Conservation (phyloP, 139 green algal genomes). For the Auxenochlorella pyrenoidosa region DNA sequence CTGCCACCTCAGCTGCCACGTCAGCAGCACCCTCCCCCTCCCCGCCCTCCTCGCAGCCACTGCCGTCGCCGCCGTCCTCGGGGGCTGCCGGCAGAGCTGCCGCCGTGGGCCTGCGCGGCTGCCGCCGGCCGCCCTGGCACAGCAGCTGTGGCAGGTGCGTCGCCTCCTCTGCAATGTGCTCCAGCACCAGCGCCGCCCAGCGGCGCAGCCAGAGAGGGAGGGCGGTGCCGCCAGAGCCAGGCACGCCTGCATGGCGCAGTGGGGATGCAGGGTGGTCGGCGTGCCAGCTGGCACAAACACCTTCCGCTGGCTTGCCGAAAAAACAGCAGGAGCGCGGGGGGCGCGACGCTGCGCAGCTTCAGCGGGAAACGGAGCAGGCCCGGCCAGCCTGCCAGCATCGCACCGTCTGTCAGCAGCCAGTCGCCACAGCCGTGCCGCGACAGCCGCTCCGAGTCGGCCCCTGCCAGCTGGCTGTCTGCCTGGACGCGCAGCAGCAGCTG, state of each 20-base stretch:
- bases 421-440: conserved; percentile 50
- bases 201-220: conserved; percentile 82
- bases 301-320: neutral
- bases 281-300: too few relatives aligned
- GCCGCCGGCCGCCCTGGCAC: conserved; percentile 12
- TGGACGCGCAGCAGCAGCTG: conserved; percentile 66
- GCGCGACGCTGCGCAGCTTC: too few relatives aligned
- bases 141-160: conserved; percentile 52
- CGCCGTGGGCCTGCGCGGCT: neutral
- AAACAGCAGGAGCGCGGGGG: too few relatives aligned
- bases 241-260: neutral
- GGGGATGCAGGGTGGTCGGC: too few relatives aligned
- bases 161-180: conserved; percentile 75
- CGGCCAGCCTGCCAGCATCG: too few relatives aligned
- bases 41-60: conserved; percentile 11
- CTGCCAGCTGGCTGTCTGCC: conserved; percentile 42
- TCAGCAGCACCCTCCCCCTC: neutral
- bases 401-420: conserved; percentile 47
- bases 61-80: conserved; percentile 30
- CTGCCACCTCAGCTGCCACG: conserved; percentile 28
- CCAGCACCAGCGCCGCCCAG: conserved; percentile 71
- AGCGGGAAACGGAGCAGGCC: too few relatives aligned
- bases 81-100: neutral
- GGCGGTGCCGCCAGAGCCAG: neutral
- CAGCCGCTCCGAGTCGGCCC: conserved; percentile 62